Evolutionary conservation across 768 basidiomycete genomes (phyloP), one percentile per base, ranked within the genome.

Genomic region (Candolleomyces aberdarensis): DNA sequence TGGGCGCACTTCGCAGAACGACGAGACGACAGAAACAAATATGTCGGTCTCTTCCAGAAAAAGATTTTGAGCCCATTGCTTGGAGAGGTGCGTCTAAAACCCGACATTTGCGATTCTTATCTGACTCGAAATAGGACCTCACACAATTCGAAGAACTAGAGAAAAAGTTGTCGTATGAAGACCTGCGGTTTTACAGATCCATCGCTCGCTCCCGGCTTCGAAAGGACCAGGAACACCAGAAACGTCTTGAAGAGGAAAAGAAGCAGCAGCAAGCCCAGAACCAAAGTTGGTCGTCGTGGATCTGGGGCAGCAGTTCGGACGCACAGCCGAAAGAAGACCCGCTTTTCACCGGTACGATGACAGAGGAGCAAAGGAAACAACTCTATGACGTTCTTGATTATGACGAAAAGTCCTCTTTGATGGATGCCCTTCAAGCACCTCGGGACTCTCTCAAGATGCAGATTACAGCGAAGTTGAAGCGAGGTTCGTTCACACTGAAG

Each of bases 171-270:
- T 82, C 87, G 0, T 98, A 98, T 66, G 94, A 96, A 72, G 97
- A 98, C 68, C 88, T 99, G 55, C 88, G 96, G 3, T 97, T 98
- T 75, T 99, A 98, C 76, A 87, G 97, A 36, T 98, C 95, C 3
- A 93, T 98, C 62, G 92, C 94, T 0, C 87, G 92, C 29, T 94
- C 94, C 2, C 86, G 86, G 64, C 79, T 96, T 15, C 86, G 89
- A 66, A 94, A 98, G 71, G 94, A 98, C 67, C 80, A 85, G 20
- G 91, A 86, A 2, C 76, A 88, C 40, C 83, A 83, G 65, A 87
- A 86, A 67, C 73, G 82, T 44, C 81, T 93, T 57, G 89, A 92
- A 67, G 86, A 87, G 56, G 84, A 86, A 67, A 81, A 81, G 69
- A 80, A 81, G 59, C 79, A 81, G 60, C 76, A 82, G 58, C 79